Conservation (phyloP, 805 yeast genomes). For the Lachancea quebecensis region DNA sequence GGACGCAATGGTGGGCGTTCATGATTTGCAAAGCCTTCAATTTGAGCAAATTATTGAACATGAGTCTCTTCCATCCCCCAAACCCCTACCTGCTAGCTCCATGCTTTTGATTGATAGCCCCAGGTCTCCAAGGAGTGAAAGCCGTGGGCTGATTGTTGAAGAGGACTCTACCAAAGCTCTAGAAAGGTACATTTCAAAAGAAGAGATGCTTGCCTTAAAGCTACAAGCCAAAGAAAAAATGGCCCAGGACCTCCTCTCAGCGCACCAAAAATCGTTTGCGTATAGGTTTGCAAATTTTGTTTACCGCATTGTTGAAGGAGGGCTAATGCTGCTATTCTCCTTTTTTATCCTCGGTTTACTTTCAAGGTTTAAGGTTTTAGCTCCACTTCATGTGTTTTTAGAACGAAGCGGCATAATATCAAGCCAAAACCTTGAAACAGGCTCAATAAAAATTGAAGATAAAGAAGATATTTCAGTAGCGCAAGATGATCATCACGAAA, state of each 20-base stretch:
- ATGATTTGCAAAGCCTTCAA: slow-evolving; percentile 22
- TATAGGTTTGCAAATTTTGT: slow-evolving; percentile 26
- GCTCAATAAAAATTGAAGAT: slow-evolving; percentile 9
- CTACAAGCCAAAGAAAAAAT: slow-evolving; percentile 22
- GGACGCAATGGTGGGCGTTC: slow-evolving; percentile 46
- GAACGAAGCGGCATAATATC: slow-evolving; percentile 31
- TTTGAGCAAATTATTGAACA: slow-evolving; percentile 13
- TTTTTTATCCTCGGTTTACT: slow-evolving; percentile 24
- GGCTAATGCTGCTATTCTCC: slow-evolving; percentile 33
- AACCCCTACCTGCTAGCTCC: slow-evolving; percentile 13
- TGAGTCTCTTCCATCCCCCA: slow-evolving; percentile 4
- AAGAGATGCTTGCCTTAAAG: slow-evolving; percentile 21
- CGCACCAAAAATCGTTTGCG: slow-evolving; percentile 12
- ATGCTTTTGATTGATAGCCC: slow-evolving; percentile 6
- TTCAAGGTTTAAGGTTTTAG: slow-evolving; percentile 28
- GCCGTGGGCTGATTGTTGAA: slow-evolving; percentile 1
- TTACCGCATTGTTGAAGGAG: slow-evolving; percentile 35
- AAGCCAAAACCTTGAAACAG: slow-evolving; percentile 12
- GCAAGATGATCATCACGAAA: neutral
- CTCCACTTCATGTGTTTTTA: slow-evolving; percentile 28
- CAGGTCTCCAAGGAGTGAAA: neutral
- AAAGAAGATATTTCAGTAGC: slow-evolving; percentile 4
- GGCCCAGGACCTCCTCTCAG: slow-evolving; percentile 18
- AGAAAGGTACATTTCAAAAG: slow-evolving; percentile 23
- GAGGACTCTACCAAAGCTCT: slow-evolving; percentile 11